A percentile compares a stretch with the other conserved stretches of the same genome.
phyloP scores from a whole-genome alignment of 495 filamentous ascomycete genomes.

The Neurospora intermedia region DNA sequence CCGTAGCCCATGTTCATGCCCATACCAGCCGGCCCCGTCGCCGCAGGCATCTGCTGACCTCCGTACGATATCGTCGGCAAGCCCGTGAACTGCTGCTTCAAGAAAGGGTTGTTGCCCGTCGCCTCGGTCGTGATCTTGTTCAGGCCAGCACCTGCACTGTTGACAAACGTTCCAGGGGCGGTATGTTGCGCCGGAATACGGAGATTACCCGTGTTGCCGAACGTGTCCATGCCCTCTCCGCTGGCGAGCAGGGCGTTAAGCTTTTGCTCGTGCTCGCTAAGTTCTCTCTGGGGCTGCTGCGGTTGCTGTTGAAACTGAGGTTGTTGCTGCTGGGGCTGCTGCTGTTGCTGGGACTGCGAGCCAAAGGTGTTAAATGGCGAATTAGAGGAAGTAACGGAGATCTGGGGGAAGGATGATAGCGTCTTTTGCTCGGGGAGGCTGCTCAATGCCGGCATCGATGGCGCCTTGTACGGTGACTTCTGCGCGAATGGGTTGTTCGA shows the following conservation, averaged over 20 bases:
- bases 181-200: slow-evolving; percentile 97
- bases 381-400: slow-evolving; percentile 3
- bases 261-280: slow-evolving; percentile 69
- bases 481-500: slow-evolving; percentile 94
- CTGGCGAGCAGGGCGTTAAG: slow-evolving; percentile 81
- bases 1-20: slow-evolving; percentile 11
- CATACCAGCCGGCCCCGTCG: slow-evolving; percentile 62
- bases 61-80: slow-evolving; percentile 53
- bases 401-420: slow-evolving; percentile 36
- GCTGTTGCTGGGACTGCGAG: slow-evolving; percentile 19
- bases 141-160: slow-evolving; percentile 73
- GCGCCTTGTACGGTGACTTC: slow-evolving; percentile 34
- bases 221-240: slow-evolving; percentile 92
- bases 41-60: slow-evolving; percentile 54
- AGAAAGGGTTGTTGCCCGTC: slow-evolving; percentile 89
- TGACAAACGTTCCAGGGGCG: slow-evolving; percentile 92
- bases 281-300: slow-evolving; percentile 41
- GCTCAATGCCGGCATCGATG: slow-evolving; percentile 53
- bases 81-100: slow-evolving; percentile 68
- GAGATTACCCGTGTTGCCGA: slow-evolving; percentile 87
- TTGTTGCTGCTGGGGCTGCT: slow-evolving; percentile 15
- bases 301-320: slow-evolving; percentile 29
- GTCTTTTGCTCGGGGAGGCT: slow-evolving; percentile 62
- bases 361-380: slow-evolving; percentile 3
- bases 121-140: slow-evolving; percentile 57